A percentile compares a stretch with the other conserved stretches of the same genome.
phyloP scores from a whole-genome alignment of 441 rosid species.

The Omphalea diandra region DNA sequence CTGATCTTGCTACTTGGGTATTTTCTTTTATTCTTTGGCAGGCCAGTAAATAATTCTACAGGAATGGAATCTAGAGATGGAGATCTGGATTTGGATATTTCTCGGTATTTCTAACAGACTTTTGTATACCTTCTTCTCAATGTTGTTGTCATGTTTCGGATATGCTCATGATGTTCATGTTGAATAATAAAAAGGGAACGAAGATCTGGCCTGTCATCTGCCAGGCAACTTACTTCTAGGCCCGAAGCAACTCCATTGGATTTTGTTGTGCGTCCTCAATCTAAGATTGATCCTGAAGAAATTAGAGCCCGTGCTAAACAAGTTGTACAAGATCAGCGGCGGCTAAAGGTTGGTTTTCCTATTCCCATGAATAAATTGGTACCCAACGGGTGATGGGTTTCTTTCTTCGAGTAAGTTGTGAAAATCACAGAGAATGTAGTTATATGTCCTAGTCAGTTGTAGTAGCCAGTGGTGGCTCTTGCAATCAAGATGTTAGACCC shows the following conservation, averaged over 20 bases:
- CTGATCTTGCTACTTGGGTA: not conserved
- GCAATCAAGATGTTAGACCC: no score
- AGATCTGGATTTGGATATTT: constrained; percentile 79
- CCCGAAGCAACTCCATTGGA: constrained; percentile 98
- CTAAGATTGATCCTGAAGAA: constrained; percentile 90
- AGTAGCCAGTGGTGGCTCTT: not conserved
- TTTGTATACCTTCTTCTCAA: not conserved
- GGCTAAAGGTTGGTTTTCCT: constrained; percentile 60
- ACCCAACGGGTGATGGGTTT: not conserved
- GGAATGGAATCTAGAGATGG: constrained; percentile 88
- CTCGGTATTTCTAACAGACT: no score
- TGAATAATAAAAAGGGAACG: constrained; percentile 47
- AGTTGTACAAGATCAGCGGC: constrained; percentile 85
- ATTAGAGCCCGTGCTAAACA: constrained; percentile 82
- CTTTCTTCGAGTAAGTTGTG: not conserved
- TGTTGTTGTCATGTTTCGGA: not conserved
- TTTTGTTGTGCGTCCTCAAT: constrained; percentile 89
- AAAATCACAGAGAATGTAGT: not conserved
- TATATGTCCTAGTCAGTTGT: not conserved
- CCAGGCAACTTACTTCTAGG: constrained; percentile 66
- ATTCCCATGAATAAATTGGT: not conserved
- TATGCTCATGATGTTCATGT: constrained; percentile 11
- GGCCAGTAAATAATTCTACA: constrained; percentile 68
- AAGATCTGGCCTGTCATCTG: constrained; percentile 70
- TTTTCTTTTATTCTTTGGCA: constrained; percentile 25